Evolutionary conservation across 129 eudicot genomes (phyloP).

Genomic region (Mikania micrantha): DNA sequence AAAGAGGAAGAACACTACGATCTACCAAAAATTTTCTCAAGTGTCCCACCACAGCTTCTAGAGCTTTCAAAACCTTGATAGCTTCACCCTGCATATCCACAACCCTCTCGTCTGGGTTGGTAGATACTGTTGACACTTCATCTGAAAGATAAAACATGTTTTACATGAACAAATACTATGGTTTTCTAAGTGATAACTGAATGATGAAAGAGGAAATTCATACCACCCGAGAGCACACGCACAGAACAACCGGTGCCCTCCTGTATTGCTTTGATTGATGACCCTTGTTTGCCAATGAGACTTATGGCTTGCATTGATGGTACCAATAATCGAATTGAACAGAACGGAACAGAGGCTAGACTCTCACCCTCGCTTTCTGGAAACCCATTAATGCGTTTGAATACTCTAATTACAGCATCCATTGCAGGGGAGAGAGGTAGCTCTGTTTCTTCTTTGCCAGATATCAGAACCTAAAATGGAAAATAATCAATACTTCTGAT

Average conservation of each 20-base stretch:
- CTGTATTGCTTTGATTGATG: conserved; percentile 67
- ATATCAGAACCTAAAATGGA: conserved; percentile 52
- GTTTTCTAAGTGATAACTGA: not conserved
- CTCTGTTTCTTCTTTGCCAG: conserved; percentile 89
- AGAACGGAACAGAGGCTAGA: conserved; percentile 35
- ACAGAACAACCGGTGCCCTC: conserved; percentile 67
- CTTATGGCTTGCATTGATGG: conserved; percentile 64
- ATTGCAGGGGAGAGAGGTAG: conserved; percentile 77
- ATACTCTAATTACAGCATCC: conserved; percentile 74
- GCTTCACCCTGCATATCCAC: conserved; percentile 86
- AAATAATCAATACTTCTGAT: not conserved
- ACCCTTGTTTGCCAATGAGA: conserved; percentile 82
- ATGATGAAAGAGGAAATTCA: conserved; percentile 9
- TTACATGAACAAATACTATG: not conserved
- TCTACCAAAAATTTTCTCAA: conserved; percentile 85
- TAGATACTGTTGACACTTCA: conserved; percentile 45
- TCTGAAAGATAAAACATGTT: conserved; percentile 28
- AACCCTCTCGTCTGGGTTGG: conserved; percentile 64
- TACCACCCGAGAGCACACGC: conserved; percentile 71
- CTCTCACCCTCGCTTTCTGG: conserved; percentile 47
- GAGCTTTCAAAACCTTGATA: conserved; percentile 57
- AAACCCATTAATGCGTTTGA: conserved; percentile 63
- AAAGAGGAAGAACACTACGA: conserved; percentile 69
- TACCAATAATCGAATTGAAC: conserved; percentile 58
- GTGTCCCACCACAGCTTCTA: conserved; percentile 71